Percentiles rank a stretch among this genome's conserved stretches.
These are phyloP conservation scores for Lophiostoma macrostomum DNA, from an alignment of 495 filamentous ascomycete species.

Conservation along the genomic window DNA sequence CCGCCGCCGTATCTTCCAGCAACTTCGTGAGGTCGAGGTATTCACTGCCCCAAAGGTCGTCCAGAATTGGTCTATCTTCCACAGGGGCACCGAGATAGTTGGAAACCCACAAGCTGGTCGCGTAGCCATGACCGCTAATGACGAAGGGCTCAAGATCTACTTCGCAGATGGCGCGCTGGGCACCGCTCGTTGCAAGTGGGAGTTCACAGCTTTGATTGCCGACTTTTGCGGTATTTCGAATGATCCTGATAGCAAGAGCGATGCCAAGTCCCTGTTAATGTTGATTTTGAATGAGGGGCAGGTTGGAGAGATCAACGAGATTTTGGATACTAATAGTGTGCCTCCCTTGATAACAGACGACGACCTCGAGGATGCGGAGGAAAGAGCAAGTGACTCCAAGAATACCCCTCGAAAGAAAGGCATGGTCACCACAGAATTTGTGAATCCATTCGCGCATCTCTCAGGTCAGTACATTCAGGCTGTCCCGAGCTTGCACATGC, in stretches of 20 bases:
- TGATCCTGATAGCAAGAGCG: neutral
- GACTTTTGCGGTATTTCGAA: conserved; percentile 1
- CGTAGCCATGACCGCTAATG: neutral
- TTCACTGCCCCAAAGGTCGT: neutral
- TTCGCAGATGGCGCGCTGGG: neutral
- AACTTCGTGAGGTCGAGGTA: neutral
- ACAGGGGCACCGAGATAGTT: neutral
- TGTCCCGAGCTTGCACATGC: neutral
- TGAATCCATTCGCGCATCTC: neutral
- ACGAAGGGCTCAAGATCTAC: neutral
- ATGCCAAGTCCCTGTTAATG: neutral
- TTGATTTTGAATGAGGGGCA: neutral
- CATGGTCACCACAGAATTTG: neutral
- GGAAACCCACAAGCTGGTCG: neutral
- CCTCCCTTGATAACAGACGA: neutral
- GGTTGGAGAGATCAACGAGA: conserved; percentile 1
- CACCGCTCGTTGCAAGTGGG: neutral
- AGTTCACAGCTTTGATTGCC: neutral
- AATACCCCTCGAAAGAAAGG: neutral
- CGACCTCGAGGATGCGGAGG: neutral
- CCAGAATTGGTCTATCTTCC: neutral
- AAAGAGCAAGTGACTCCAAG: neutral
- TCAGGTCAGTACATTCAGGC: neutral
- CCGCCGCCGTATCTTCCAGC: neutral
- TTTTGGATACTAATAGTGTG: neutral